Evolutionary conservation across 1,284 basidiomycete genomes (phyloP).

Genomic region (Boletus coffeatus): DNA sequence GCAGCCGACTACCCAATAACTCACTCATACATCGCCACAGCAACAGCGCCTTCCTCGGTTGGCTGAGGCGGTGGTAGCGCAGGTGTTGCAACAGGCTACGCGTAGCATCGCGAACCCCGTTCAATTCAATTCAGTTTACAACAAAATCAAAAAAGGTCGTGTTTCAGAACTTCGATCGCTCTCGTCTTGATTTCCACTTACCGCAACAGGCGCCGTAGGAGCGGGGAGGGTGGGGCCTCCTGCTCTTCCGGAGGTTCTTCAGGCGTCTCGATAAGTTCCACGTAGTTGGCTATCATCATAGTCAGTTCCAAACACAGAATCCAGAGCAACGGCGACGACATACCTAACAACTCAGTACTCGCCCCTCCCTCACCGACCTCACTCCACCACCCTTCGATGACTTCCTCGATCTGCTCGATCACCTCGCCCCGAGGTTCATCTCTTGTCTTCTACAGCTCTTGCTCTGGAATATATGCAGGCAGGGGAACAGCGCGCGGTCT

Average conservation of each 20-base stretch:
- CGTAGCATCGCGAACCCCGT: constrained; percentile 19
- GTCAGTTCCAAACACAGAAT: not conserved
- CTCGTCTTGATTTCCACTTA: constrained; percentile 8
- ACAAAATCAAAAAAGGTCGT: not conserved
- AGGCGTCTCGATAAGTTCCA: constrained; percentile 58
- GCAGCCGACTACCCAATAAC: constrained; percentile 20
- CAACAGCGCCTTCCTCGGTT: constrained; percentile 53
- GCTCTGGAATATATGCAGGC: constrained; percentile 23
- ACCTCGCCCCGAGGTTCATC: constrained; percentile 73
- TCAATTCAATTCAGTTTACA: not conserved
- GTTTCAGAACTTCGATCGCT: too few species aligned
- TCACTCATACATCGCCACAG: constrained; percentile 75
- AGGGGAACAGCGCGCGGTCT: constrained; percentile 27
- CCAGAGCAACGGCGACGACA: constrained; percentile 14
- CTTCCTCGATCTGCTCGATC: constrained; percentile 75
- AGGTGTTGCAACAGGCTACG: constrained; percentile 38
- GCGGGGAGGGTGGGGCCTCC: constrained; percentile 34
- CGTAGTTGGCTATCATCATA: constrained; percentile 64
- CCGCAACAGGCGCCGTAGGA: constrained; percentile 40
- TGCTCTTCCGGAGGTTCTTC: constrained; percentile 33
- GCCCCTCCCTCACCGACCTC: constrained; percentile 62
- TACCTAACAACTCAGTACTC: constrained; percentile 69
- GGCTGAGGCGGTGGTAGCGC: constrained; percentile 34
- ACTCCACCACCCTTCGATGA: constrained; percentile 85
- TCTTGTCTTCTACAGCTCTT: constrained; percentile 79